These are phyloP conservation scores for Suaeda aralocaspica DNA, from an alignment of 148 eudicot genomes.

Conservation along the genomic window DNA sequence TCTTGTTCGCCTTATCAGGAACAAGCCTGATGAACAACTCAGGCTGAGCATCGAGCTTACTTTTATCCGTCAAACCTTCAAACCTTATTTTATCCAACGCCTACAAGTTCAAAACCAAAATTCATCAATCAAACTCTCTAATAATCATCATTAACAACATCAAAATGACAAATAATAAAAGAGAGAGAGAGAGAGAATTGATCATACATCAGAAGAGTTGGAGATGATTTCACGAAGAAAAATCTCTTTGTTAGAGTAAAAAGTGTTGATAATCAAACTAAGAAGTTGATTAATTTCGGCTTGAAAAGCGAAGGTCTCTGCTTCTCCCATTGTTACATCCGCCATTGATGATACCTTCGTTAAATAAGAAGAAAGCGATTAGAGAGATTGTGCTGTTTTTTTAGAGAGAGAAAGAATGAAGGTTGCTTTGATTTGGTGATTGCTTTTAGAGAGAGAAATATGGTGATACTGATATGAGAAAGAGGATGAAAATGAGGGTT, in stretches of 20 bases:
- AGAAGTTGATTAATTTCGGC: constrained; percentile 83
- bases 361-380: not conserved
- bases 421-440: not conserved
- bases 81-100: constrained; percentile 89
- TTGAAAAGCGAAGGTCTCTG: constrained; percentile 88
- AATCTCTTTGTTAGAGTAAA: constrained; percentile 93
- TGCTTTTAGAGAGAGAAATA: constrained; percentile 3
- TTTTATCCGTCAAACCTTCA: constrained; percentile 85
- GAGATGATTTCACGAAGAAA: constrained; percentile 81
- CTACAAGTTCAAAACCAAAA: constrained; percentile 16
- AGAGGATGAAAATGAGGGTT: not conserved
- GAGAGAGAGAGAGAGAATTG: no score
- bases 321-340: constrained; percentile 61
- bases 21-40: constrained; percentile 81
- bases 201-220: constrained; percentile 67
- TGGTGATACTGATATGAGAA: not conserved
- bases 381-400: not conserved
- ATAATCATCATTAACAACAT: not conserved
- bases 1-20: constrained; percentile 80
- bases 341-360: constrained; percentile 34
- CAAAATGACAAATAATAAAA: no score
- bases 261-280: constrained; percentile 84
- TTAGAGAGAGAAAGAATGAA: not conserved
- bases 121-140: not conserved
- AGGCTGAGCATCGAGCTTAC: constrained; percentile 84